A percentile compares a stretch with the other conserved stretches of the same genome.
phyloP scores from a whole-genome alignment of 768 basidiomycete genomes.

The Collybia sp. region DNA sequence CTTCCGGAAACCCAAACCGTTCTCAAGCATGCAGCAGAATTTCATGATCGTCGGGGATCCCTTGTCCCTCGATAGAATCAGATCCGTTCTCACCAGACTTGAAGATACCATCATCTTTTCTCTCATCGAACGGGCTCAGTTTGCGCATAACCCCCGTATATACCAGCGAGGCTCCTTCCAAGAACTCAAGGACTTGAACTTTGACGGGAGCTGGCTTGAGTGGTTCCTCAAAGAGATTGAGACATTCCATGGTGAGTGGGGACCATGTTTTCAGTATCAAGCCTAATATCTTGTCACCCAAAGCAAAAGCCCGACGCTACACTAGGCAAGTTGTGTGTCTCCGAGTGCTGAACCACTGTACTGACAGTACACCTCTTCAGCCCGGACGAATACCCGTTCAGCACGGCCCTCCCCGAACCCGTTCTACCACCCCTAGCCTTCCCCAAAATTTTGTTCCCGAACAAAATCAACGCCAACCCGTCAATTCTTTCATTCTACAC shows the following conservation, averaged over 20 bases:
- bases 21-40: conserved; percentile 40
- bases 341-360: not conserved
- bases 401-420: conserved; percentile 72
- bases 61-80: conserved; percentile 82
- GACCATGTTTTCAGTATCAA: conserved; percentile 1
- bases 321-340: conserved; percentile 58
- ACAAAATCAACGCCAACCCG: conserved; percentile 80
- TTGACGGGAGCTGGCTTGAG: conserved; percentile 88
- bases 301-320: conserved; percentile 93
- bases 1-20: no score
- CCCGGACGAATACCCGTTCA: conserved; percentile 98
- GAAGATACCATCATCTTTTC: conserved; percentile 99
- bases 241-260: conserved; percentile 85
- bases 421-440: conserved; percentile 70
- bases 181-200: conserved; percentile 70
- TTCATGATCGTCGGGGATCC: conserved; percentile 77
- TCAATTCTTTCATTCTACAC: conserved; percentile 90
- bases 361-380: conserved; percentile 32
- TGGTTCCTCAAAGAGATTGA: conserved; percentile 98
- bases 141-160: conserved; percentile 87
- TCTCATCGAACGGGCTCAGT: conserved; percentile 96
- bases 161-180: conserved; percentile 78
- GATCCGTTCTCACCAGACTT: conserved; percentile 80
- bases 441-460: conserved; percentile 75
- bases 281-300: conserved; percentile 5